phyloP scores from a whole-genome alignment of 495 filamentous ascomycete genomes.

The Tuber microsphaerosporum region DNA sequence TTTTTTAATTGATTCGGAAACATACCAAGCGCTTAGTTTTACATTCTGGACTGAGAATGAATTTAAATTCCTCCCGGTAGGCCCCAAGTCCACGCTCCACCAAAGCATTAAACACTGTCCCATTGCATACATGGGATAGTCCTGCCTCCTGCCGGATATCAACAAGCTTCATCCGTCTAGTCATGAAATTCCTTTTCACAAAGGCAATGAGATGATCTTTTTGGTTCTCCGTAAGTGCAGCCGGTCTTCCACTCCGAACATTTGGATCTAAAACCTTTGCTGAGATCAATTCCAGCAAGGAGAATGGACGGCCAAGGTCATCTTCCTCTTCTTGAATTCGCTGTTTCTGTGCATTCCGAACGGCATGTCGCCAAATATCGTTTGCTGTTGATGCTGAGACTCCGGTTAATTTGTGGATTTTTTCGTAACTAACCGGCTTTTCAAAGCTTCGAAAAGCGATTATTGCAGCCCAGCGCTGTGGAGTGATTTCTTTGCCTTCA shows the following conservation, averaged over 20 bases:
- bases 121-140: not conserved
- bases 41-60: slow-evolving; percentile 2
- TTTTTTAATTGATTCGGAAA: not conserved
- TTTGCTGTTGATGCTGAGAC: slow-evolving; percentile 3
- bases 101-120: not conserved
- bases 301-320: not conserved
- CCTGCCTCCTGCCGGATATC: slow-evolving; percentile 5
- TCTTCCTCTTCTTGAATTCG: too few relatives aligned
- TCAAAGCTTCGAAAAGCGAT: slow-evolving; percentile 1
- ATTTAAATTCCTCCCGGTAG: slow-evolving; percentile 11
- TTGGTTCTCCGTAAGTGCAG: not conserved
- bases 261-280: not conserved
- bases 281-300: not conserved
- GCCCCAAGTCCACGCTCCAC: not conserved
- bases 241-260: not conserved
- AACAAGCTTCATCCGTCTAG: not conserved
- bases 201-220: not conserved
- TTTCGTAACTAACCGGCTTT: not conserved
- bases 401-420: not conserved
- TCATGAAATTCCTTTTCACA: not conserved
- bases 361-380: not conserved
- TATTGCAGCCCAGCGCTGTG: not conserved
- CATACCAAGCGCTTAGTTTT: not conserved
- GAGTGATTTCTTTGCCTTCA: slow-evolving; percentile 9
- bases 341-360: too few relatives aligned